phyloP scores from a whole-genome alignment of 345 rosid genomes.

The Eutrema yunnanense region DNA sequence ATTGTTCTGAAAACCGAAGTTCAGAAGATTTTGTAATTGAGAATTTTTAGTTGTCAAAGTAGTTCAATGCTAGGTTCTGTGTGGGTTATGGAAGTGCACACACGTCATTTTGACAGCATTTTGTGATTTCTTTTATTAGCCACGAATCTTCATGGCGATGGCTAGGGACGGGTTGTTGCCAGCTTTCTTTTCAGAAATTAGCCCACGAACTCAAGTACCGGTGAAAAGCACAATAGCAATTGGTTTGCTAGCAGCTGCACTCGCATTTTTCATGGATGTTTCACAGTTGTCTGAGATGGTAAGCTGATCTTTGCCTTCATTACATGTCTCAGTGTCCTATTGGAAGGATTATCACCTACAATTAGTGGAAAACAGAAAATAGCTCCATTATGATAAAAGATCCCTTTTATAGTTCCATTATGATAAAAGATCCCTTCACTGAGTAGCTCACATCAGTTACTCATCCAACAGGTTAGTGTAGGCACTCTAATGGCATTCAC shows the following conservation, averaged over 20 bases:
- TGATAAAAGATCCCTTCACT: not conserved
- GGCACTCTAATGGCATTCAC: constrained; percentile 74
- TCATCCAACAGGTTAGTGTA: constrained; percentile 54
- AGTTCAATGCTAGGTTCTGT: not conserved
- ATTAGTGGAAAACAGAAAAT: not conserved
- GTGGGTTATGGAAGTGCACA: not conserved
- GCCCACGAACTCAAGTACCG: constrained; percentile 55
- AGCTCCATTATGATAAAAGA: not conserved
- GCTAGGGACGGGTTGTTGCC: constrained; percentile 74
- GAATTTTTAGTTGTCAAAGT: not conserved
- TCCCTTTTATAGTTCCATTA: not conserved
- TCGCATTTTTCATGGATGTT: constrained; percentile 65
- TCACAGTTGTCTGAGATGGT: constrained; percentile 66
- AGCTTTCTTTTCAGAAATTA: constrained; percentile 61
- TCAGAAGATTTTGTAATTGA: not conserved
- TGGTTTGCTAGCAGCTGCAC: constrained; percentile 46
- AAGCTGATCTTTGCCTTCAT: constrained; percentile 15
- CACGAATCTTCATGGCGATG: constrained; percentile 75
- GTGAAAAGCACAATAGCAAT: constrained; percentile 54
- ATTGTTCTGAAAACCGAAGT: not conserved
- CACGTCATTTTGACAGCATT: constrained; percentile 3
- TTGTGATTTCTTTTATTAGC: constrained; percentile 33
- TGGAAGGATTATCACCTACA: not conserved
- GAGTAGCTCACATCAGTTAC: not conserved
- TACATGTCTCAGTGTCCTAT: not conserved